These are phyloP conservation scores for Penicillium sp. DNA, from an alignment of 2,329 filamentous ascomycete species.

Conservation along the genomic window DNA sequence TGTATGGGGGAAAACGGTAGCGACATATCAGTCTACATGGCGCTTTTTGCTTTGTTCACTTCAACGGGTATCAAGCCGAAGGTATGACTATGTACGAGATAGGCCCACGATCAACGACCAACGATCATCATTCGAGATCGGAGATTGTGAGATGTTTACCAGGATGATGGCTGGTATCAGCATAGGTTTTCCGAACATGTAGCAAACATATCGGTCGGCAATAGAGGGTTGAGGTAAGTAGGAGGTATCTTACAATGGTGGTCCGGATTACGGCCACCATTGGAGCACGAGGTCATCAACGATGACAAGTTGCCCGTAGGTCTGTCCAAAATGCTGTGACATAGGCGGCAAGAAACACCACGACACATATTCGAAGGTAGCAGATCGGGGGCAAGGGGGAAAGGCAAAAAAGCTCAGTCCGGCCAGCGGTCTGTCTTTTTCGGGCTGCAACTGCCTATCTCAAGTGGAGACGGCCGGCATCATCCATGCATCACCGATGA, in stretches of 20 bases:
- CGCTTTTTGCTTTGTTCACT: constrained; percentile 20
- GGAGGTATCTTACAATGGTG: neutral
- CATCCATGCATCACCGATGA: constrained; percentile 1
- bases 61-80: constrained; percentile 16
- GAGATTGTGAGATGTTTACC: neutral
- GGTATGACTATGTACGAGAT: constrained; percentile 23
- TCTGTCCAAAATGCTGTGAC: neutral
- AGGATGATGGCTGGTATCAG: neutral
- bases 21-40: constrained; percentile 3
- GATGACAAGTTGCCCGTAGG: constrained; percentile 1
- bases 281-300: neutral
- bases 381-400: neutral
- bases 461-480: constrained; percentile 1
- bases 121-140: neutral
- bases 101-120: neutral
- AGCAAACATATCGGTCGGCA: neutral
- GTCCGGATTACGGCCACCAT: neutral
- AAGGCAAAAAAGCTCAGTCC: constrained; percentile 5
- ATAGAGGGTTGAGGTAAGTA: neutral
- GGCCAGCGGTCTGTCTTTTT: constrained; percentile 16
- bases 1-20: constrained; percentile 5
- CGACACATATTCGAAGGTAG: neutral
- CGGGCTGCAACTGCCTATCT: constrained; percentile 1
- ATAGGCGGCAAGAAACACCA: neutral
- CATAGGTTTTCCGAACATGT: neutral